Percentiles rank a stretch among this genome's conserved stretches.
Evolutionary conservation across 1,139 yeast genomes (phyloP).

Genomic region (Kluyveromyces sp.): DNA sequence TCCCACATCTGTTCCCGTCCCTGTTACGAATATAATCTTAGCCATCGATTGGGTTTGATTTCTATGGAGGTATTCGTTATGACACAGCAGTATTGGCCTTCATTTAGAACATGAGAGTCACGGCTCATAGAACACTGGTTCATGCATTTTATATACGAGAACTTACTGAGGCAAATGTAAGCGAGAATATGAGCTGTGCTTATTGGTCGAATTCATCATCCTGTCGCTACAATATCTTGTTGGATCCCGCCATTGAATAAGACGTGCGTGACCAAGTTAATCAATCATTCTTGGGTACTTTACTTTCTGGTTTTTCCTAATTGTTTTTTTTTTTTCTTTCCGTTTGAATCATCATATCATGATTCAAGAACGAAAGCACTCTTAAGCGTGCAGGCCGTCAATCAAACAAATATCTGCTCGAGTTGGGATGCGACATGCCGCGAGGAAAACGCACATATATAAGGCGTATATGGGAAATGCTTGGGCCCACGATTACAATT

Average conservation of each 20-base stretch:
- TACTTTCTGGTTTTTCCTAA: neutral
- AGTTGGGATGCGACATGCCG: neutral
- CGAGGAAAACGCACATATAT: neutral
- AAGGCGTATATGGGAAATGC: neutral
- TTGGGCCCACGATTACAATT: neutral
- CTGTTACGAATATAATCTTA: slow-evolving; percentile 25
- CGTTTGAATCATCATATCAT: neutral
- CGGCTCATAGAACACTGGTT: neutral
- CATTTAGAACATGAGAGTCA: neutral
- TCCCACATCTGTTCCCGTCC: slow-evolving; percentile 33
- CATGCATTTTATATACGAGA: neutral
- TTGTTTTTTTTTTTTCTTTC: no score
- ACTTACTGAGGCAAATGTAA: neutral
- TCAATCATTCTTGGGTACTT: no score
- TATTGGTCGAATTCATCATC: neutral
- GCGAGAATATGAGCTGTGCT: neutral
- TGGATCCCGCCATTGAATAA: neutral
- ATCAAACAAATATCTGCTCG: neutral
- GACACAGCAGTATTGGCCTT: neutral
- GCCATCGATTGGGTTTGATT: neutral
- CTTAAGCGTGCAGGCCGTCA: neutral
- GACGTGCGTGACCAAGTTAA: neutral
- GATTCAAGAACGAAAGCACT: neutral
- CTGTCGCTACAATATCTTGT: neutral
- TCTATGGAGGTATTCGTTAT: neutral